Evolutionary conservation across 1,284 basidiomycete genomes (phyloP).

Genomic region (Melanopsichium pennsylvanicum): DNA sequence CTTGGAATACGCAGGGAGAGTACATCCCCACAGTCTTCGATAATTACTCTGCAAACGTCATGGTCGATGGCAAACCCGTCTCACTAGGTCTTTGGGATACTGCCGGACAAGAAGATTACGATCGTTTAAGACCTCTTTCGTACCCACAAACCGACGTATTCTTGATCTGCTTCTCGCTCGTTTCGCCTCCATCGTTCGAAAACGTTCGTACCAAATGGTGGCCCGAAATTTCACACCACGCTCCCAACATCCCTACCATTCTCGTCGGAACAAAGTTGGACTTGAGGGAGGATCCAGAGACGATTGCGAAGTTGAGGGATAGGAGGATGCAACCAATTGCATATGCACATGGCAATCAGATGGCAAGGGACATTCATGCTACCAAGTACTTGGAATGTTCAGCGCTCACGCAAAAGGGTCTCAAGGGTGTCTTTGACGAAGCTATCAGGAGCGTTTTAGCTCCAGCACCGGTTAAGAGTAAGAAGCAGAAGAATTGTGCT

Average conservation of each 20-base stretch:
- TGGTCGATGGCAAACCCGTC: conserved; percentile 98
- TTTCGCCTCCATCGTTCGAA: conserved; percentile 95
- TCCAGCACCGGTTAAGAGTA: conserved; percentile 58
- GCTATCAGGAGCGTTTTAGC: conserved; percentile 62
- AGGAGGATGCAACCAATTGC: conserved; percentile 92
- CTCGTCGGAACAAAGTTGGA: conserved; percentile 98
- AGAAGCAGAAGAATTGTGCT: conserved; percentile 63
- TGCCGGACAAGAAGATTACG: conserved; percentile 72
- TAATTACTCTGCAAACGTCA: conserved; percentile 89
- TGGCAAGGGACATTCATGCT: conserved; percentile 92
- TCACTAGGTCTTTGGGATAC: conserved; percentile 86
- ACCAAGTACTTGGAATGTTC: conserved; percentile 93
- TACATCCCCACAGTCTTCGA: conserved; percentile 77
- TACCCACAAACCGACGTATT: conserved; percentile 99
- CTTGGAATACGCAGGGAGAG: conserved; percentile 61
- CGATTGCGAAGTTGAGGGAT: conserved; percentile 90
- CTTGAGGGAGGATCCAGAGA: conserved; percentile 89
- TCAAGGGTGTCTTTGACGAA: conserved; percentile 65
- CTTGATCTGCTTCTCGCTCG: conserved; percentile 97
- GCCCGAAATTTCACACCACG: conserved; percentile 76
- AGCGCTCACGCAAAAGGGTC: conserved; percentile 91
- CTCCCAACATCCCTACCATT: conserved; percentile 88
- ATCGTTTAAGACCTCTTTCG: conserved; percentile 93
- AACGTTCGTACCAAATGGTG: conserved; percentile 91
- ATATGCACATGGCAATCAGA: conserved; percentile 86